Conservation (phyloP, 176 grass and related monocot species). For the Pontederia paniculata region DNA sequence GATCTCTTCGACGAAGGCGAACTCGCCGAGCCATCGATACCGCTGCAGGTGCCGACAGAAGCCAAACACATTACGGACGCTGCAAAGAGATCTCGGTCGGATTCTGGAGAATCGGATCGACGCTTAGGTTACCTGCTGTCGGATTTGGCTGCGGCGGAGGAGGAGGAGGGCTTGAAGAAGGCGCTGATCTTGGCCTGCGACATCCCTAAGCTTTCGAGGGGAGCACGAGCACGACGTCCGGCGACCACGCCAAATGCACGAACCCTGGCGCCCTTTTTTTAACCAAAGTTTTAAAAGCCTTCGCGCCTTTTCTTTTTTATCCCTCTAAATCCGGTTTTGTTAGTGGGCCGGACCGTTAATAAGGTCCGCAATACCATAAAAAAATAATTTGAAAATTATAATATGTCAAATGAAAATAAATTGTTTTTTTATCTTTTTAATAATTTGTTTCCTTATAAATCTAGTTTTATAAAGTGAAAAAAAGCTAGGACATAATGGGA, state of each 20-base stretch:
- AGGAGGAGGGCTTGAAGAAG: constrained; percentile 40
- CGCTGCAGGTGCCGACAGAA: neutral
- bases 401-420: too few species aligned
- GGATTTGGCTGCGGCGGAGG: neutral
- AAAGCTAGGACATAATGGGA: too few species aligned
- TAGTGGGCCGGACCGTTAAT: too few species aligned
- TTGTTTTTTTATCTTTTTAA: too few species aligned
- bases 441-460: too few species aligned
- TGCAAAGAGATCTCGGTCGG: neutral
- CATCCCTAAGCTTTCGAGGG: neutral
- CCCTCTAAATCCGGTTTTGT: too few species aligned
- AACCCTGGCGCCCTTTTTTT: neutral
- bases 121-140: neutral
- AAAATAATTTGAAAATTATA: too few species aligned
- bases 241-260: too few species aligned
- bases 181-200: constrained; percentile 52
- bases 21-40: neutral
- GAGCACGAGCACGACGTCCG: neutral
- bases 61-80: neutral
- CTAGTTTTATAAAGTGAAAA: too few species aligned
- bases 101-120: neutral
- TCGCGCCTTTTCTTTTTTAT: neutral
- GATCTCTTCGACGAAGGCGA: neutral
- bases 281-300: neutral
- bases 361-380: too few species aligned